Evolutionary conservation across 768 basidiomycete genomes (phyloP), one percentile per base, ranked within the genome.

Genomic region (Hypholoma sublateritium): DNA sequence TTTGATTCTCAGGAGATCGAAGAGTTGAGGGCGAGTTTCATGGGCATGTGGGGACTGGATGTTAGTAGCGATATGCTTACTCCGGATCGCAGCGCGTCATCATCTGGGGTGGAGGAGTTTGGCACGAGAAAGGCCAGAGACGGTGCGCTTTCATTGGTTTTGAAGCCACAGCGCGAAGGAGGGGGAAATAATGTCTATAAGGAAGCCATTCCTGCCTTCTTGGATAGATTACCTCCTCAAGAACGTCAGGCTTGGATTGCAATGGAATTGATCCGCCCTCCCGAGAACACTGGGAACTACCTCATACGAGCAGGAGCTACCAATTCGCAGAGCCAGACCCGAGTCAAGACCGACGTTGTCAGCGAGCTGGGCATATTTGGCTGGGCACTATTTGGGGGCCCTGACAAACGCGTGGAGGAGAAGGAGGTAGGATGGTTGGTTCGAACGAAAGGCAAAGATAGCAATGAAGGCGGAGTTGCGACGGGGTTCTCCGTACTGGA

Each of bases 91-190:
- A 62, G 63, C 28, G 62, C 72, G 11, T 53, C 60, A 25, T 55
- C 37, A 24, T 58, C 68, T 21, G 74, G 70, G 1, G 58, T 56
- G 22, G 77, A 79, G 61, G 62, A 66, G 1, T 68, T 70, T 44
- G 81, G 82, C 5, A 76, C 86, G n/a, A 62, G 65, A 22, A 74
- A 78, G 44, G 90, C 91, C 0, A 75, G 78, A 17, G 69, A 72
- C 9, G 60, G 74, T 13, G 79, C 86, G 0, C 67, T 72, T 5
- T 74, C 78, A 5, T 83, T 94, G 24, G 96, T 98, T 2, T 80
- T 99, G 47, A 99, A 99, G 70, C 96, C 96, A 0, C 96, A 98
- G 69, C 82, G 95, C n/a, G 96, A 99, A 75, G 96, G 96, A 1
- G 96, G 96, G 0, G 96, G 96, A 7, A 97, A 98, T 65, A 99